Conservation (phyloP, 371 early-diverging fungal genomes). For the Batrachochytrium dendrobatidis region DNA sequence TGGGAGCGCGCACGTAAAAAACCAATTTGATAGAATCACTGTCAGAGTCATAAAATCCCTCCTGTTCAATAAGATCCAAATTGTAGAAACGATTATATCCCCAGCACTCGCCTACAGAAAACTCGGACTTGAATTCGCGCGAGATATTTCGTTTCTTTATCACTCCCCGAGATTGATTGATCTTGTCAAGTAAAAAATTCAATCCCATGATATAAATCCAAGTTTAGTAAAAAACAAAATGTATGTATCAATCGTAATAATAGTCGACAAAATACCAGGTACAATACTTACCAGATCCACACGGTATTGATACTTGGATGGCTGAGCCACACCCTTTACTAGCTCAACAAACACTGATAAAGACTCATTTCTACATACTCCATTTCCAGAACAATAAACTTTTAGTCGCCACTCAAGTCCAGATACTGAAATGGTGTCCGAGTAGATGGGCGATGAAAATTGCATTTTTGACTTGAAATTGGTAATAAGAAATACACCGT, state of each 20-base stretch:
- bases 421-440: conserved; percentile 10
- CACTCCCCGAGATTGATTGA: neutral
- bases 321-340: conserved; percentile 9
- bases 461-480: conserved; percentile 8
- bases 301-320: conserved; percentile 21
- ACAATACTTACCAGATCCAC: conserved; percentile 20
- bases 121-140: conserved; percentile 19
- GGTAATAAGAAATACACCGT: neutral
- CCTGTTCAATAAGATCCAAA: conserved; percentile 11
- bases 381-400: conserved; percentile 24
- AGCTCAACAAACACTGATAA: conserved; percentile 28
- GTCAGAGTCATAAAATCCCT: conserved; percentile 8
- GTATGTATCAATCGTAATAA: neutral
- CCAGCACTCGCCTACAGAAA: conserved; percentile 22
- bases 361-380: conserved; percentile 11
- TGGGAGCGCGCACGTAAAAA: conserved; percentile 22
- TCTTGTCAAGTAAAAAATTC: neutral
- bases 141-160: neutral
- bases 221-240: neutral
- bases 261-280: neutral
- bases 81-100: conserved; percentile 28
- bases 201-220: neutral
- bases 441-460: conserved; percentile 7
- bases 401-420: conserved; percentile 28
- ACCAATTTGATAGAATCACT: conserved; percentile 13